These are phyloP conservation scores for Stachybotrys echinatus DNA, from an alignment of 2,329 filamentous ascomycete genomes.

Conservation along the genomic window DNA sequence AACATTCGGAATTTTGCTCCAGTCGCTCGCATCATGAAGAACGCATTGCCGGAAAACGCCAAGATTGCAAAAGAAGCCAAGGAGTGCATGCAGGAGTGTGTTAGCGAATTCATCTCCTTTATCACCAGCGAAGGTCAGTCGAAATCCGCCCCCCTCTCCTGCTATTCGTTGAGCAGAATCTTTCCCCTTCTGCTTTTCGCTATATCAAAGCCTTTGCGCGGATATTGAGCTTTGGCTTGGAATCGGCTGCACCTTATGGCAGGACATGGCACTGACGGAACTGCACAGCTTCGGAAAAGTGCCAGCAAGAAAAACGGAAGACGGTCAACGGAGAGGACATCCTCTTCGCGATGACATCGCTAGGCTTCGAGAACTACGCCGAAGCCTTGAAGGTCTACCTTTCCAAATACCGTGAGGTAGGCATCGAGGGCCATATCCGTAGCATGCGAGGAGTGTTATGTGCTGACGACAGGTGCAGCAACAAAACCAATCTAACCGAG, in stretches of 20 bases:
- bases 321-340: slow-evolving; percentile 99
- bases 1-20: slow-evolving; percentile 89
- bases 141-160: neutral
- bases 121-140: slow-evolving; percentile 94
- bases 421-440: slow-evolving; percentile 20
- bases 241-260: too few species aligned
- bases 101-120: slow-evolving; percentile 99
- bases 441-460: neutral
- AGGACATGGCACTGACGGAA: neutral
- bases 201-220: neutral
- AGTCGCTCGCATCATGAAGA: slow-evolving; percentile 99
- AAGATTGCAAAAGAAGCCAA: slow-evolving; percentile 99
- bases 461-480: slow-evolving; percentile 21
- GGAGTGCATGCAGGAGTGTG: slow-evolving; percentile 99
- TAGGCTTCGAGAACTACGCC: slow-evolving; percentile 98
- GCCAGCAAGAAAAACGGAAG: slow-evolving; percentile 98
- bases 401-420: slow-evolving; percentile 95
- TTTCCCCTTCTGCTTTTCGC: neutral
- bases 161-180: neutral
- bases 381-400: slow-evolving; percentile 98
- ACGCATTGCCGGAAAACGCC: slow-evolving; percentile 92
- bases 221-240: slow-evolving; percentile 5
- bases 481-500: slow-evolving; percentile 36
- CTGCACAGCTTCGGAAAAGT: slow-evolving; percentile 86
- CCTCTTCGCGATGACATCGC: slow-evolving; percentile 96